Conservation (phyloP, 208 protist genomes). For the Naegleria lovaniensis region DNA sequence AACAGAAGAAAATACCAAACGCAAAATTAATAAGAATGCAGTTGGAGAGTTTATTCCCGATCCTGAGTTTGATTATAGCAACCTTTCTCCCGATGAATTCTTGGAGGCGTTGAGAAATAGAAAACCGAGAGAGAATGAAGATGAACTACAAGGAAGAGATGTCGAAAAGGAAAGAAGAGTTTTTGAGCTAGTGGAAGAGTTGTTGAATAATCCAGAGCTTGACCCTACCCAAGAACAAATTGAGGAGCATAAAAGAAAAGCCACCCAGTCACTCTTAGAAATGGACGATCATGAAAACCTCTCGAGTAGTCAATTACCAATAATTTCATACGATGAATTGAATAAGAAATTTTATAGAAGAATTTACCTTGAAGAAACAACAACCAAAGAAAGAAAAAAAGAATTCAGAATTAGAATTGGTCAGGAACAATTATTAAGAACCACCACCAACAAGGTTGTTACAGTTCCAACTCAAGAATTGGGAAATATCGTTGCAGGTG, state of each 20-base stretch:
- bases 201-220: not conserved
- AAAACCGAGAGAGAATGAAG: not conserved
- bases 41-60: not conserved
- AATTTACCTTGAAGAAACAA: not conserved
- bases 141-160: not conserved
- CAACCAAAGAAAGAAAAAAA: not conserved
- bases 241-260: not conserved
- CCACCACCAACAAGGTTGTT: not conserved
- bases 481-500: not conserved
- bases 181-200: not conserved
- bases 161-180: not conserved
- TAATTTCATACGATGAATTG: not conserved
- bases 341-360: slow-evolving; percentile 2
- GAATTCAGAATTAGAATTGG: not conserved
- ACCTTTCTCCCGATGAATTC: not conserved
- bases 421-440: not conserved
- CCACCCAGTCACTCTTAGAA: not conserved
- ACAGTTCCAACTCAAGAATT: not conserved
- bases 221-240: not conserved
- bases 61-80: not conserved
- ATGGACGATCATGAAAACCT: not conserved
- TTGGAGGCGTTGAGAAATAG: not conserved
- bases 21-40: not conserved
- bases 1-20: not conserved
- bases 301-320: not conserved